phyloP scores from a whole-genome alignment of 2,329 filamentous ascomycete species.

The Claviceps maximensis region DNA sequence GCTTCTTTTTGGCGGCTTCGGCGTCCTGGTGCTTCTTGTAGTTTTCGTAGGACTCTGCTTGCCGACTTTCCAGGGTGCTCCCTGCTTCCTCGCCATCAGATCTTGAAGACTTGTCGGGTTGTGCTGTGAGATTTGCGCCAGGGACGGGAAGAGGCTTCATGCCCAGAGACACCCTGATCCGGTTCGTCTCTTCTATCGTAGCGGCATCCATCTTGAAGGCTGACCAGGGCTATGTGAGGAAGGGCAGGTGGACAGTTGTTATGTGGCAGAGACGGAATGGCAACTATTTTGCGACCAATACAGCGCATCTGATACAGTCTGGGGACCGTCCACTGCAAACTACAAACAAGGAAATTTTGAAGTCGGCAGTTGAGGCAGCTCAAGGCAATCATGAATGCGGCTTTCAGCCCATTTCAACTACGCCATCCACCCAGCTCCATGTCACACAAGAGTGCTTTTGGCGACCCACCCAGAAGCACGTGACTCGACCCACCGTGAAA shows the following conservation, averaged over 20 bases:
- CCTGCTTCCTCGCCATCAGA: slow-evolving; percentile 51
- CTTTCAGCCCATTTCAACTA: background rate
- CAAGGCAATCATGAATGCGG: background rate
- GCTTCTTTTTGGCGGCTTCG: slow-evolving; percentile 62
- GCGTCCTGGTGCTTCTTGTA: slow-evolving; percentile 53
- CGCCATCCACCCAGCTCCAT: background rate
- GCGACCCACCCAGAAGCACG: background rate
- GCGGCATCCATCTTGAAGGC: slow-evolving; percentile 43
- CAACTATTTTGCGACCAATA: no score
- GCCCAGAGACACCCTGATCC: slow-evolving; percentile 76
- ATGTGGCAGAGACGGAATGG: no score
- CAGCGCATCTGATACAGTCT: background rate
- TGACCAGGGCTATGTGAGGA: background rate
- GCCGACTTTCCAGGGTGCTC: slow-evolving; percentile 73
- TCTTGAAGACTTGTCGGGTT: slow-evolving; percentile 32
- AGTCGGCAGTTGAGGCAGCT: background rate
- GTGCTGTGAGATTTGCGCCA: slow-evolving; percentile 35
- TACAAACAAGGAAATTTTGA: background rate
- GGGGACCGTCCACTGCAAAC: no score
- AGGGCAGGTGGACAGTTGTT: no score
- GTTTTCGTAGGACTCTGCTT: slow-evolving; percentile 62
- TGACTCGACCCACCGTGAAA: slow-evolving; percentile 5
- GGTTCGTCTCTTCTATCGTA: slow-evolving; percentile 86
- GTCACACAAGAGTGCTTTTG: no score
- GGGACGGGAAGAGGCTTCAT: slow-evolving; percentile 82